phyloP scores from a whole-genome alignment of 2,329 filamentous ascomycete genomes.

The Diaporthe velutina region DNA sequence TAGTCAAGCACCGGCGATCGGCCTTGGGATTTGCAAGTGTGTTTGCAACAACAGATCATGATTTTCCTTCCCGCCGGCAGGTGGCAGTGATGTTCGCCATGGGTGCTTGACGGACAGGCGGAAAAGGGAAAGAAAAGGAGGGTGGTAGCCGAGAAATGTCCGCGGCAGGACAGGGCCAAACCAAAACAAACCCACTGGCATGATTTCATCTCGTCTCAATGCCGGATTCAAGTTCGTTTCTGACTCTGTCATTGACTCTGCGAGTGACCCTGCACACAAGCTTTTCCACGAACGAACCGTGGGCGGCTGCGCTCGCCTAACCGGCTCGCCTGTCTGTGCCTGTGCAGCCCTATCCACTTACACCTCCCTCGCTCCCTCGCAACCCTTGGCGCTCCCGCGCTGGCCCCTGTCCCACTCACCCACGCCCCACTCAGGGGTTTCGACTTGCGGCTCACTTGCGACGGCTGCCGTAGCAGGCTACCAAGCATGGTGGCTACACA shows the following conservation, averaged over 20 bases:
- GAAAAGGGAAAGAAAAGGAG: neutral
- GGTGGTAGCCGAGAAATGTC: slow-evolving; percentile 27
- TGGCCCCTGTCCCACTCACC: slow-evolving; percentile 8
- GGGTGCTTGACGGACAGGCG: neutral
- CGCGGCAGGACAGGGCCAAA: neutral
- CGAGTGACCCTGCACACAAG: slow-evolving; percentile 4
- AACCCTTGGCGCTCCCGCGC: neutral
- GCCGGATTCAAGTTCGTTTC: slow-evolving; percentile 26
- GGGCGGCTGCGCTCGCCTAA: slow-evolving; percentile 12
- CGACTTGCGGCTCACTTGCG: slow-evolving; percentile 37
- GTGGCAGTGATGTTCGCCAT: slow-evolving; percentile 25
- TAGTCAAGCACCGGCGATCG: slow-evolving; percentile 20
- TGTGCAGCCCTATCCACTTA: slow-evolving; percentile 18
- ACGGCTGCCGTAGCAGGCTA: slow-evolving; percentile 35
- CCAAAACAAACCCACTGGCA: slow-evolving; percentile 31
- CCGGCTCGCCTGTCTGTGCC: neutral
- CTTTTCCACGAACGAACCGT: slow-evolving; percentile 15
- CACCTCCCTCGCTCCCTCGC: neutral
- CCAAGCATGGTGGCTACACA: slow-evolving; percentile 19
- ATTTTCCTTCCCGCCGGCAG: slow-evolving; percentile 26
- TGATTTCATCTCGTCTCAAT: slow-evolving; percentile 31
- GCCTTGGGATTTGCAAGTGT: slow-evolving; percentile 22
- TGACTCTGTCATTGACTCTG: slow-evolving; percentile 18
- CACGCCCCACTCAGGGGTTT: slow-evolving; percentile 35
- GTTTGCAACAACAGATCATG: slow-evolving; percentile 25